Percentiles rank a stretch among this genome's conserved stretches.
These are phyloP conservation scores for Yamadazyma blattariae DNA, from an alignment of 1,139 yeast species.

Conservation along the genomic window DNA sequence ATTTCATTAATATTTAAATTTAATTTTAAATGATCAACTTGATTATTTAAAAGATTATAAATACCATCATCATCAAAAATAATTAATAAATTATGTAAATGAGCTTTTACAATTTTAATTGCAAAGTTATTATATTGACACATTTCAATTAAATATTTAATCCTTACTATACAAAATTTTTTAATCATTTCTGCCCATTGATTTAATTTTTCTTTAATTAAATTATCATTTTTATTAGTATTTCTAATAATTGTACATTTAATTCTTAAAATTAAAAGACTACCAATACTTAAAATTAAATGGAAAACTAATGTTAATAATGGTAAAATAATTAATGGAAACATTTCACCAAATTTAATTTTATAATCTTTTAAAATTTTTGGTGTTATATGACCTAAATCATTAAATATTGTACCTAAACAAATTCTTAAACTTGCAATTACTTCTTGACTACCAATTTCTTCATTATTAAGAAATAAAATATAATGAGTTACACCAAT, in stretches of 20 bases:
- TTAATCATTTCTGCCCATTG: constrained; percentile 4
- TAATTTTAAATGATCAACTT: constrained; percentile 2
- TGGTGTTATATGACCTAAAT: constrained; percentile 7
- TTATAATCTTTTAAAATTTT: constrained; percentile 2
- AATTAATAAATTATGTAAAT: constrained; percentile 6
- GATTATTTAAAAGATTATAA: constrained; percentile 11
- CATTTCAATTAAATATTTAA: constrained; percentile 9
- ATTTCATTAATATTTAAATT: constrained; percentile 2
- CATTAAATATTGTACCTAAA: constrained; percentile 3
- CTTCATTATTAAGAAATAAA: constrained; percentile 7
- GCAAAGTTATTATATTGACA: constrained; percentile 9
- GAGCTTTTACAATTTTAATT: constrained; percentile 6
- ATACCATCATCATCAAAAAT: constrained; percentile 10
- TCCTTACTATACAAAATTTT: constrained; percentile 5
- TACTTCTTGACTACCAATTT: constrained; percentile 3
- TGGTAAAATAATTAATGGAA: constrained; percentile 9
- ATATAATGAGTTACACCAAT: constrained; percentile 2
- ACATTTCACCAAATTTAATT: constrained; percentile 6
- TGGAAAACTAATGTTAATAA: constrained; percentile 5
- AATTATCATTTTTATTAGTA: background rate
- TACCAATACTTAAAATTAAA: constrained; percentile 3
- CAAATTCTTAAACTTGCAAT: constrained; percentile 5
- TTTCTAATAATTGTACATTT: constrained; percentile 5
- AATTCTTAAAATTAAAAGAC: constrained; percentile 6
- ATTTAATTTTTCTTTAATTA: background rate